These are phyloP conservation scores for Amaranthus cruentus DNA, from an alignment of 148 eudicot species.

Conservation along the genomic window DNA sequence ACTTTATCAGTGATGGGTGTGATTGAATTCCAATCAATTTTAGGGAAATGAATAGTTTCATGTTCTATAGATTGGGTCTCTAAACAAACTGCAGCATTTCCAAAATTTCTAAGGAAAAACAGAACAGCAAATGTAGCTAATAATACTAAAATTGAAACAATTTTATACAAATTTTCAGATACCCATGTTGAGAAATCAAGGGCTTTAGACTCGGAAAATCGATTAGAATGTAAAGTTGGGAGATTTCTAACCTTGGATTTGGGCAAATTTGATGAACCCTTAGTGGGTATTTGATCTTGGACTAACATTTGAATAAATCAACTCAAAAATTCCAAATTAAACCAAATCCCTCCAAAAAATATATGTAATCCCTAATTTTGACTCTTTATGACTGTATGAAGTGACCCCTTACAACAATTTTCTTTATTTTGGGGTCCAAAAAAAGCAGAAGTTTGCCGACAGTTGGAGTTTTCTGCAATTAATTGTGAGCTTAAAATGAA, in stretches of 20 bases:
- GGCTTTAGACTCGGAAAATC: conserved; percentile 42
- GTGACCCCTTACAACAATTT: conserved; percentile 1
- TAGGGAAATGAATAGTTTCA: conserved; percentile 48
- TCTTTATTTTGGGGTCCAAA: no score
- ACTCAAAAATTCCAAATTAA: no score
- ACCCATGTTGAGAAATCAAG: conserved; percentile 79
- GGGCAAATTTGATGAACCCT: conserved; percentile 6
- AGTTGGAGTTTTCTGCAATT: background rate
- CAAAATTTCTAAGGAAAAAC: conserved; percentile 63
- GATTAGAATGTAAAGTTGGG: conserved; percentile 34
- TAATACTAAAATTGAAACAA: conserved; percentile 44
- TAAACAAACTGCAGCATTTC: conserved; percentile 66
- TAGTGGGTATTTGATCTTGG: conserved; percentile 46
- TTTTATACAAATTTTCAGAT: conserved; percentile 64
- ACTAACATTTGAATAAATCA: conserved; percentile 48
- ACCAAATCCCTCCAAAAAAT: no score
- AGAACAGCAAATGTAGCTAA: conserved; percentile 67
- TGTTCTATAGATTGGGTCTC: conserved; percentile 39
- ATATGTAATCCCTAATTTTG: background rate
- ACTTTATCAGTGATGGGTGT: conserved; percentile 42
- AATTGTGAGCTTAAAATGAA: conserved; percentile 17
- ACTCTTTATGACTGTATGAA: background rate
- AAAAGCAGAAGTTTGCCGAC: conserved; percentile 19
- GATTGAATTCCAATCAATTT: conserved; percentile 51
- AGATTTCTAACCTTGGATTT: conserved; percentile 10